These are phyloP conservation scores for Schizosaccharomyces lindneri DNA, from an alignment of 805 yeast genomes.

Conservation along the genomic window DNA sequence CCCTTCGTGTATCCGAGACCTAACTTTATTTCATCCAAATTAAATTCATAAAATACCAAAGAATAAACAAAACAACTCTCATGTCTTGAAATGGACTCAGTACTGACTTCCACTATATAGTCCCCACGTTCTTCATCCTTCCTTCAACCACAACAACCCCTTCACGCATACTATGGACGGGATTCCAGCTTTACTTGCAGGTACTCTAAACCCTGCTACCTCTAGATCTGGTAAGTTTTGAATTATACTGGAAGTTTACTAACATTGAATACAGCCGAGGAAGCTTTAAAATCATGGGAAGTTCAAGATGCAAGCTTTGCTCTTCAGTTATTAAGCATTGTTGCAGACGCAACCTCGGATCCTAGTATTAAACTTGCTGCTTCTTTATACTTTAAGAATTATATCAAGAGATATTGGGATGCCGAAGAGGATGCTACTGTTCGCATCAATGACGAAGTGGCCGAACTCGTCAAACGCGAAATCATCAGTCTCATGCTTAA, in stretches of 20 bases:
- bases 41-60: too few species aligned
- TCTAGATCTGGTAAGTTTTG: constrained; percentile 6
- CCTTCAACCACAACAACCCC: background rate
- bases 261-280: constrained; percentile 36
- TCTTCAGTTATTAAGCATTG: constrained; percentile 46
- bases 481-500: constrained; percentile 69
- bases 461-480: constrained; percentile 32
- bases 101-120: too few species aligned
- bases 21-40: too few species aligned
- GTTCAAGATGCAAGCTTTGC: constrained; percentile 22
- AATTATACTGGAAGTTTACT: constrained; percentile 21
- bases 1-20: too few species aligned
- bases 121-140: background rate
- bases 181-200: constrained; percentile 4
- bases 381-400: constrained; percentile 71
- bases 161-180: background rate
- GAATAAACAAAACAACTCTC: too few species aligned
- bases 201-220: constrained; percentile 7
- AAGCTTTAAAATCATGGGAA: constrained; percentile 3
- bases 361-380: constrained; percentile 54
- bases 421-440: constrained; percentile 4
- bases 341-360: constrained; percentile 30
- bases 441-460: background rate
- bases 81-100: too few species aligned
- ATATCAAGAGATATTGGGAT: constrained; percentile 65